Base-by-base conservation (phyloP, 1,284 basidiomycete genomes). In the Microbotryum intermedium region DNA sequence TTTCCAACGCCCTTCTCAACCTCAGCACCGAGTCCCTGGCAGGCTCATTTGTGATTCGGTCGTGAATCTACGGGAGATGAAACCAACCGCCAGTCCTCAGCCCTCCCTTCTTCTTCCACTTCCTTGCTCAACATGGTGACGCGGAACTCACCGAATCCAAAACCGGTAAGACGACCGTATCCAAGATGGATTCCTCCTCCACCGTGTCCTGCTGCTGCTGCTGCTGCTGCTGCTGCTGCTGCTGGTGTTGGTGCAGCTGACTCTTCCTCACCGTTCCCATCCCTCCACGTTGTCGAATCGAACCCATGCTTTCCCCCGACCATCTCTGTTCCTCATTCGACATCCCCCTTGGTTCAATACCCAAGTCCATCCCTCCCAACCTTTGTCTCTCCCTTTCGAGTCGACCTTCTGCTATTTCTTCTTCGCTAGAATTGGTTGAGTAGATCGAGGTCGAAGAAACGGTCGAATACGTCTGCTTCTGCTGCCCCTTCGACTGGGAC, bases 111-210 rank as follows among this genome's bases (percentile, higher is more conserved):
- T n/a, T n/a, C n/a, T n/a, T n/a, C n/a, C n/a, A n/a, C n/a, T n/a
- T n/a, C n/a, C n/a, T n/a, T n/a, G n/a, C n/a, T n/a, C n/a, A n/a
- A n/a, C n/a, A n/a, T n/a, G n/a, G n/a, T n/a, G n/a, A n/a, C 29
- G 0, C 9, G 23, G 2, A 1, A 79, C 86, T 75, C 69, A 94
- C 92, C 67, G 88, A 92, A 56, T 88, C 87, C 68, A 95, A 86
- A 20, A 90, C 91, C 25, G 92, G 92, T 43, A 94, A 77, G 60
- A 95, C 86, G 39, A 97, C 92, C n/a, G 89, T 90, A 71, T 94
- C 90, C 50, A 95, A 78, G 84, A 97, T 94, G 26, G 89, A 87
- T 13, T 87, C 85, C 48, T 88, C 80, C 53, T 88, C 87, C 23
- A 76, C 65, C 30, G 84, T 83, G 16, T 81, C 79, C 28, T 83